These are phyloP conservation scores for Xylaria flabelliformis DNA, from an alignment of 495 filamentous ascomycete species.

Conservation along the genomic window DNA sequence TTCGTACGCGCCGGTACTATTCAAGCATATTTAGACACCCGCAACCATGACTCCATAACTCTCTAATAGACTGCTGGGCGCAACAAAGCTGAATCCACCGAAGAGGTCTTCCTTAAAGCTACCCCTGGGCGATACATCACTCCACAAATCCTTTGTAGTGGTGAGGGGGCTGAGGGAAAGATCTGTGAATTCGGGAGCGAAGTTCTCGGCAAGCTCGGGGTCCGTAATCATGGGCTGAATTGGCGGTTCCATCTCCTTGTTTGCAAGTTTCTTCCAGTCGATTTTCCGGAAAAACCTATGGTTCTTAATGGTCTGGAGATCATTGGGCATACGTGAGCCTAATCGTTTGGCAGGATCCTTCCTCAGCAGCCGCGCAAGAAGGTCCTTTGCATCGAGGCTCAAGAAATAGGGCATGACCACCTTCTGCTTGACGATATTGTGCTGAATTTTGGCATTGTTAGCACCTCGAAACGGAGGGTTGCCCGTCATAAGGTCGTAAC, in stretches of 20 bases:
- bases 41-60: constrained; percentile 46
- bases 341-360: constrained; percentile 91
- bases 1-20: not conserved
- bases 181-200: constrained; percentile 84
- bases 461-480: constrained; percentile 85
- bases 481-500: constrained; percentile 90
- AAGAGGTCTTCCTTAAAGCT: constrained; percentile 72
- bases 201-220: constrained; percentile 95
- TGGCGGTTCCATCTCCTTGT: constrained; percentile 79
- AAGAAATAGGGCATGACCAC: constrained; percentile 86
- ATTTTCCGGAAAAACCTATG: constrained; percentile 97
- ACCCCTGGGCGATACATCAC: constrained; percentile 41
- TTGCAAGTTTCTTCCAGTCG: constrained; percentile 84
- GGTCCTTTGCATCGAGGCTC: constrained; percentile 86
- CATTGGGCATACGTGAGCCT: constrained; percentile 85
- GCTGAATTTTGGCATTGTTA: constrained; percentile 90
- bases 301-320: constrained; percentile 82
- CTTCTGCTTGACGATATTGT: constrained; percentile 93
- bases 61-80: constrained; percentile 83
- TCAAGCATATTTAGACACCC: not conserved
- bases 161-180: constrained; percentile 77
- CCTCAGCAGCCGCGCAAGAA: constrained; percentile 83
- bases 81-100: constrained; percentile 96
- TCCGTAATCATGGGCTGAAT: constrained; percentile 93
- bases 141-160: constrained; percentile 45